These are phyloP conservation scores for Globisporangium lucens DNA, from an alignment of 352 stramenopile species.

Conservation along the genomic window DNA sequence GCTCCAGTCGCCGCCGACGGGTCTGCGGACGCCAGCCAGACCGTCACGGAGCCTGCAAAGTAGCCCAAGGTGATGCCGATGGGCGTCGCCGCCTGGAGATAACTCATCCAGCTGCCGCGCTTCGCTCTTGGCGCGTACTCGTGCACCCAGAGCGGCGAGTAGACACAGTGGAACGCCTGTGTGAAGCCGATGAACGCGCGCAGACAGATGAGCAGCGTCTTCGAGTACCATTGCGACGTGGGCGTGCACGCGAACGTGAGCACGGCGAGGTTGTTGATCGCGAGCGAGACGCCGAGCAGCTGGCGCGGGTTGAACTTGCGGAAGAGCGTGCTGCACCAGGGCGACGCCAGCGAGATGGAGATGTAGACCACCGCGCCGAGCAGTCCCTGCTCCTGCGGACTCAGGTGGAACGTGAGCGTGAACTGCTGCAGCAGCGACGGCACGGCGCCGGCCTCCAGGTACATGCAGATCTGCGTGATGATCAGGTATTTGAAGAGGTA, in stretches of 20 bases:
- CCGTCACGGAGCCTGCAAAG: slow-evolving; percentile 68
- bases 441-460: slow-evolving; percentile 82
- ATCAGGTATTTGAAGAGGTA: slow-evolving; percentile 88
- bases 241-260: slow-evolving; percentile 69
- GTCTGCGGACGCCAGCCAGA: slow-evolving; percentile 38
- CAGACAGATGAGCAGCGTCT: slow-evolving; percentile 68
- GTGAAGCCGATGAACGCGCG: slow-evolving; percentile 71
- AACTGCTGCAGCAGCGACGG: slow-evolving; percentile 81
- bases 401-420: slow-evolving; percentile 72
- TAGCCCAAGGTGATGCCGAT: slow-evolving; percentile 80
- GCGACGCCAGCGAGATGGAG: slow-evolving; percentile 71
- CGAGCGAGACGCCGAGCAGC: slow-evolving; percentile 67
- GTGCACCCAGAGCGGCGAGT: slow-evolving; percentile 84
- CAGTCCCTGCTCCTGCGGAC: slow-evolving; percentile 74
- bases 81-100: slow-evolving; percentile 68
- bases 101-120: slow-evolving; percentile 82
- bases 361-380: slow-evolving; percentile 85
- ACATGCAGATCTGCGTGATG: slow-evolving; percentile 84
- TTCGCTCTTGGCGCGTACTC: slow-evolving; percentile 76
- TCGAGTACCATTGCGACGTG: slow-evolving; percentile 62
- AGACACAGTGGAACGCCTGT: slow-evolving; percentile 84
- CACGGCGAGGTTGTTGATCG: slow-evolving; percentile 76
- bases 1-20: slow-evolving; percentile 20
- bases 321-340: slow-evolving; percentile 80
- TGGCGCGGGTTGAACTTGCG: slow-evolving; percentile 64